A percentile compares a stretch with the other conserved stretches of the same genome.
Evolutionary conservation across 169 alveolate genomes (phyloP).

Genomic region (Cryptosporidium tyzzeri): DNA sequence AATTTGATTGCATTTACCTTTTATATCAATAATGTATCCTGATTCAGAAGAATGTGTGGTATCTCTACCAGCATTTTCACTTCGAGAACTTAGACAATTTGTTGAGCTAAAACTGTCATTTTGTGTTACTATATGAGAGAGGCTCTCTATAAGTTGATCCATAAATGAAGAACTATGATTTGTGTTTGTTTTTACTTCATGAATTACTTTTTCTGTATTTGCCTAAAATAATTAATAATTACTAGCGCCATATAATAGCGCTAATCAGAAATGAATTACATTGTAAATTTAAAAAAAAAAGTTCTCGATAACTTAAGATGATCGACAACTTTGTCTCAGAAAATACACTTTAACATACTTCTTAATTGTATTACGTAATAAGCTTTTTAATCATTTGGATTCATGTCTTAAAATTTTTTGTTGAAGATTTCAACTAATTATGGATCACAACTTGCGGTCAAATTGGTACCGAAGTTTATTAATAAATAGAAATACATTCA

Average conservation of each 20-base stretch:
- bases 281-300: neutral
- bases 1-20: neutral
- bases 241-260: slow-evolving; percentile 13
- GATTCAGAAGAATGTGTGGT: slow-evolving; percentile 16
- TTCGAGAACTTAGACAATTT: neutral
- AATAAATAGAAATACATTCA: neutral
- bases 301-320: neutral
- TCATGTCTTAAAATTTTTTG: neutral
- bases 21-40: neutral
- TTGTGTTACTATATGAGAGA: slow-evolving; percentile 42
- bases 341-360: neutral
- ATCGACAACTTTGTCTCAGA: neutral
- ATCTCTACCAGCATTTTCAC: neutral
- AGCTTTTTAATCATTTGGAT: neutral
- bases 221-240: neutral
- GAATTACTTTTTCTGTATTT: slow-evolving; percentile 2
- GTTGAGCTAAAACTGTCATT: neutral
- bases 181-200: neutral
- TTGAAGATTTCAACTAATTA: neutral
- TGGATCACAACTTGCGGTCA: slow-evolving; percentile 33
- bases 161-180: slow-evolving; percentile 19
- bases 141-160: slow-evolving; percentile 67
- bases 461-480: slow-evolving; percentile 6
- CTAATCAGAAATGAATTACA: neutral
- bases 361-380: neutral